Percentiles rank a stretch among this genome's conserved stretches.
These are phyloP conservation scores for Acidomyces sp. DNA, from an alignment of 495 filamentous ascomycete genomes.

Conservation along the genomic window DNA sequence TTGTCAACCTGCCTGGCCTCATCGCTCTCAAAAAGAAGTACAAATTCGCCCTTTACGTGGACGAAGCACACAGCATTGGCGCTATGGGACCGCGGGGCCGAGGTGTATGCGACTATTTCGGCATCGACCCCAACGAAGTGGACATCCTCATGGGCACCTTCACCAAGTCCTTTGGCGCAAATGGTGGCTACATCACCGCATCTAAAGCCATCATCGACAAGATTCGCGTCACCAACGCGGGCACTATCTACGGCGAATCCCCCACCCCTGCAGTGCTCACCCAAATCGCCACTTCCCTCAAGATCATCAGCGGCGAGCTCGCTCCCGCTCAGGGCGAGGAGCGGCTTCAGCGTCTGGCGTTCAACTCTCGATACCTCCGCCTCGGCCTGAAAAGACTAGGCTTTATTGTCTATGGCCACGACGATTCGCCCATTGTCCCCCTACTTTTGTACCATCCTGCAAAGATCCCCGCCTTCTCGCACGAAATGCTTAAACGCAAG, in stretches of 20 bases:
- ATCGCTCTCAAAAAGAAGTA: conserved; percentile 80
- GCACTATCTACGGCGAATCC: conserved; percentile 75
- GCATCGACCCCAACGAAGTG: conserved; percentile 71
- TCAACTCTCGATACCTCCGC: conserved; percentile 96
- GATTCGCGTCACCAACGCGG: conserved; percentile 72
- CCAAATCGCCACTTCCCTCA: conserved; percentile 74
- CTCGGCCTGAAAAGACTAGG: conserved; percentile 93
- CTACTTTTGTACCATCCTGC: conserved; percentile 88
- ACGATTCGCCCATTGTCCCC: conserved; percentile 95
- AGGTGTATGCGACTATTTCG: conserved; percentile 95
- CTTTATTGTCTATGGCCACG: conserved; percentile 91
- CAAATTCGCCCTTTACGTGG: conserved; percentile 90
- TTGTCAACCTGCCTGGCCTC: conserved; percentile 86
- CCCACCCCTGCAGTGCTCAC: conserved; percentile 73
- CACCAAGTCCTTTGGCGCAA: conserved; percentile 96
- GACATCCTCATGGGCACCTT: conserved; percentile 97
- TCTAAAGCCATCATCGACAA: conserved; percentile 87
- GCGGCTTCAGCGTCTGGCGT: conserved; percentile 86
- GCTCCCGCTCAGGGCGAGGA: conserved; percentile 88
- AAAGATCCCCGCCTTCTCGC: conserved; percentile 95
- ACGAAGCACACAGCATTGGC: conserved; percentile 94
- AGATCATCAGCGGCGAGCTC: conserved; percentile 78
- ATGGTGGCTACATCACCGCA: conserved; percentile 88
- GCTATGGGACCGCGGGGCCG: conserved; percentile 77
- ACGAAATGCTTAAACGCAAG: conserved; percentile 94